phyloP scores from a whole-genome alignment of 257 asterid genomes.

The Penstemon davidsonii region DNA sequence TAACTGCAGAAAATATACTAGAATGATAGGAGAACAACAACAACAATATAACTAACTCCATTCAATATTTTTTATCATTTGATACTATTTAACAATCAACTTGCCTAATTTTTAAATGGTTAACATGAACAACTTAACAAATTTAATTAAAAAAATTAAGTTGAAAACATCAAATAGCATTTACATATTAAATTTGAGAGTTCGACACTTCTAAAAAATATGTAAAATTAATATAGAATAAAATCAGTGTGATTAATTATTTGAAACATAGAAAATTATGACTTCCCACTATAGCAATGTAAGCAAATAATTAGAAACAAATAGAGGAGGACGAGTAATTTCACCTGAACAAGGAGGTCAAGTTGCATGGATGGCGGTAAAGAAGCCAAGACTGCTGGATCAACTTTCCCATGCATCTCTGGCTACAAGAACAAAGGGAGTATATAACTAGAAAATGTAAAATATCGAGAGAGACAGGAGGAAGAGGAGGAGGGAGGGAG shows the following conservation, averaged over 20 bases:
- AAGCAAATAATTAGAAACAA: not conserved
- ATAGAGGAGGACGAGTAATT: not conserved
- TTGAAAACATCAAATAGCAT: no score
- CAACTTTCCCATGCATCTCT: conserved; percentile 79
- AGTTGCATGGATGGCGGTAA: conserved; percentile 99
- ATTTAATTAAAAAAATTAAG: no score
- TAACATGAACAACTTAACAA: no score
- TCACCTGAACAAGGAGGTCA: conserved; percentile 97
- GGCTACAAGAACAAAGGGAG: conserved; percentile 51
- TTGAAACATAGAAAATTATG: not conserved
- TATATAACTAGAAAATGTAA: not conserved
- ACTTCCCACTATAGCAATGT: not conserved
- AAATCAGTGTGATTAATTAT: no score
- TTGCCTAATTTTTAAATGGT: no score
- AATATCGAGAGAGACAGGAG: not conserved
- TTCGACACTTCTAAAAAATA: no score
- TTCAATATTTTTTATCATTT: no score
- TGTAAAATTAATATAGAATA: no score
- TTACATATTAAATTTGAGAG: no score
- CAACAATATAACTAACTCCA: no score
- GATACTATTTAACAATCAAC: no score
- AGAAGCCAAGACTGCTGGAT: conserved; percentile 90
- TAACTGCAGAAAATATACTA: conserved; percentile 1
- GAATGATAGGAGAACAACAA: not conserved
- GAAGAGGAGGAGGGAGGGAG: no score